Conservation (phyloP, 768 basidiomycete species). For the Phanerochaete sordida region DNA sequence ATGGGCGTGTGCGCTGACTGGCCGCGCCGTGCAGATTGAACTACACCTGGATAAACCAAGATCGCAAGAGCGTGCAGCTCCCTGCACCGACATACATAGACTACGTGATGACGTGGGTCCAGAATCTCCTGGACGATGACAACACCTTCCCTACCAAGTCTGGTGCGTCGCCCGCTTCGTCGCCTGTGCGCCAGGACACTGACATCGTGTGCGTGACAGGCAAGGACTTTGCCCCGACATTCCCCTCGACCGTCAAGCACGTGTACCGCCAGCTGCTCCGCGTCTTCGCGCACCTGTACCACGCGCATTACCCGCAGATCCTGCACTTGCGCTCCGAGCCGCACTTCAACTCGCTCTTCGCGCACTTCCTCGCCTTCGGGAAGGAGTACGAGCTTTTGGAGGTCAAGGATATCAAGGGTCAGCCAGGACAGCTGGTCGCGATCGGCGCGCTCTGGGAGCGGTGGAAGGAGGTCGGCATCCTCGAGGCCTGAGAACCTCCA, state of each 20-base stretch:
- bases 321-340: constrained; percentile 92
- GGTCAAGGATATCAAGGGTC: constrained; percentile 80
- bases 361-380: constrained; percentile 96
- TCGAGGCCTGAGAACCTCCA: constrained; percentile 36
- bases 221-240: constrained; percentile 80
- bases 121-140: constrained; percentile 93
- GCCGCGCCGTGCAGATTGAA: constrained; percentile 57
- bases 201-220: constrained; percentile 46
- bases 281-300: constrained; percentile 96
- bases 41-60: constrained; percentile 93
- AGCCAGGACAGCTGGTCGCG: constrained; percentile 57
- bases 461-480: constrained; percentile 84
- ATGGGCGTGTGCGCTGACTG: background rate
- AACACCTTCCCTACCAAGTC: constrained; percentile 92
- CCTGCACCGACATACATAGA: constrained; percentile 97
- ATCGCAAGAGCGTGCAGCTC: constrained; percentile 80
- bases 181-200: background rate
- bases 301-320: constrained; percentile 88
- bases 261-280: constrained; percentile 96
- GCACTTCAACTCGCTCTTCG: constrained; percentile 96
- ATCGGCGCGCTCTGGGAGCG: constrained; percentile 81
- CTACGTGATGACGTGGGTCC: constrained; percentile 96
- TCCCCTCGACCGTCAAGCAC: constrained; percentile 88
- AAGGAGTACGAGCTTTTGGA: constrained; percentile 90
- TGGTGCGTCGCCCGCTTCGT: constrained; percentile 44